Conservation (phyloP, 768 basidiomycete genomes). For the Ramaria sp. region DNA sequence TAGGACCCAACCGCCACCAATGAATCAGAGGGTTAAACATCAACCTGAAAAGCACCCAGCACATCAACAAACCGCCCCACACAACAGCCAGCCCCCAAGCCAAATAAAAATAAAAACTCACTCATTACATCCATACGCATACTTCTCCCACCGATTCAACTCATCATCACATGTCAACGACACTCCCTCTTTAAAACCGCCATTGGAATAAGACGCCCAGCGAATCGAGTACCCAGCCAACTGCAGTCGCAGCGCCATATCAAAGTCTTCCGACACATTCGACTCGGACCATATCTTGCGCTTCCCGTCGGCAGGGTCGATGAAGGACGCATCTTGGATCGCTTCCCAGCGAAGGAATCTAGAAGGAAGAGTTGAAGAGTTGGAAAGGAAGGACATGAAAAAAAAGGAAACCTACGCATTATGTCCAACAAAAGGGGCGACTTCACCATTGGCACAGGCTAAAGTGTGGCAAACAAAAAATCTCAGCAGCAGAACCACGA, state of each 20-base stretch:
- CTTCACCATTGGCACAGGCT: conserved; percentile 63
- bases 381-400: background rate
- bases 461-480: too few relatives aligned
- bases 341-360: conserved; percentile 45
- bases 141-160: conserved; percentile 88
- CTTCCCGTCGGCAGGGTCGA: conserved; percentile 39
- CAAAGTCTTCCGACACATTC: conserved; percentile 60
- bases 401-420: conserved; percentile 43
- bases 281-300: conserved; percentile 56
- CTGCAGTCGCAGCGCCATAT: conserved; percentile 55
- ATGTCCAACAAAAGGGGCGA: conserved; percentile 78
- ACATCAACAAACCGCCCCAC: background rate
- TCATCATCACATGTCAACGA: conserved; percentile 85
- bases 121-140: conserved; percentile 40
- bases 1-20: conserved; percentile 74
- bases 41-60: conserved; percentile 31
- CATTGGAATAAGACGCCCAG: conserved; percentile 78
- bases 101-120: background rate
- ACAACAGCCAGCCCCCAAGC: background rate
- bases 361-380: conserved; percentile 6
- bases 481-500: background rate
- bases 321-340: conserved; percentile 41
- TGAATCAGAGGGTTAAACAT: conserved; percentile 74
- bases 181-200: conserved; percentile 87
- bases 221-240: conserved; percentile 63